Conservation (phyloP, 352 stramenopile genomes). For the Phytophthora ohioensis region DNA sequence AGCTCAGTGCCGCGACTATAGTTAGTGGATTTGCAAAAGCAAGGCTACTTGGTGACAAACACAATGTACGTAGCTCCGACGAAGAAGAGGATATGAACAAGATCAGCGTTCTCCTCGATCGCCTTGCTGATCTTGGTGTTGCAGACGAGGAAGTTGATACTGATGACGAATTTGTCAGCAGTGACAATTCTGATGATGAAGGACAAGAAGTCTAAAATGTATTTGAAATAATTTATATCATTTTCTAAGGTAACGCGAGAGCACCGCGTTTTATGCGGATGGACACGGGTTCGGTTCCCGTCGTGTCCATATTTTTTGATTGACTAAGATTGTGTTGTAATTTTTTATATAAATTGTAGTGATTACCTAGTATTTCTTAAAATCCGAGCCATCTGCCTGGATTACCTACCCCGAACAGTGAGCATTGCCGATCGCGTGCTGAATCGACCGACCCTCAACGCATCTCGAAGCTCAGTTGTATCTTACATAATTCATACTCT, state of each 20-base stretch:
- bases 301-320: constrained; percentile 6
- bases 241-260: background rate
- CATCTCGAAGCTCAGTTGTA: too few relatives aligned
- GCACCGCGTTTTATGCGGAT: background rate
- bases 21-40: constrained; percentile 6
- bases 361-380: background rate
- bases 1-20: background rate
- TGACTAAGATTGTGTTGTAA: background rate
- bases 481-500: too few relatives aligned
- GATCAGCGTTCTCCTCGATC: background rate
- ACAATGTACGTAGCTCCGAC: background rate
- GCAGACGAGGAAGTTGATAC: background rate
- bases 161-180: background rate
- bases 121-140: background rate
- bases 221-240: background rate
- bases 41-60: background rate
- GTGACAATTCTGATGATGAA: background rate
- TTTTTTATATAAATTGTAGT: background rate
- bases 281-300: background rate
- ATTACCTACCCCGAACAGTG: too few relatives aligned
- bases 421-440: background rate
- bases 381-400: too few relatives aligned
- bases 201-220: background rate
- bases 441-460: too few relatives aligned
- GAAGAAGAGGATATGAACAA: background rate